Percentiles rank a stretch among this genome's conserved stretches.
Conservation (phyloP, 2,329 filamentous ascomycete genomes). For the Colletotrichum graminicola region DNA sequence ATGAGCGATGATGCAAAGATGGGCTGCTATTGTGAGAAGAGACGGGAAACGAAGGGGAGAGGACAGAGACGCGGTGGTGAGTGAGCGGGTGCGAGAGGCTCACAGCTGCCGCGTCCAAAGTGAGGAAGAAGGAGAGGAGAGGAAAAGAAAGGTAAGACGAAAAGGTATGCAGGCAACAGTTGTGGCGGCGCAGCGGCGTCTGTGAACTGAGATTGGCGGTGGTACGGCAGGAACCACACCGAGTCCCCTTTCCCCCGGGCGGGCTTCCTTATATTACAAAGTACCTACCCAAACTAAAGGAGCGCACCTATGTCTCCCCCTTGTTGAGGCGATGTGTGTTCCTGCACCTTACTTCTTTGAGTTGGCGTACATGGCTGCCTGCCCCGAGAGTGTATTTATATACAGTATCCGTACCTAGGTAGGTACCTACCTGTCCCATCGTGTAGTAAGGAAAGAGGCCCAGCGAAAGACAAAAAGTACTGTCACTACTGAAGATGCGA, state of each 20-base stretch:
- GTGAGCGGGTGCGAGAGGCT: background rate
- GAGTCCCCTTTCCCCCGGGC: slow-evolving; percentile 13
- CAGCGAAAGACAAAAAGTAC: slow-evolving; percentile 3
- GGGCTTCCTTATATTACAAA: slow-evolving; percentile 18
- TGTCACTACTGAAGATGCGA: background rate
- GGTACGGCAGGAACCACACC: slow-evolving; percentile 11
- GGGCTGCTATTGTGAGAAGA: background rate
- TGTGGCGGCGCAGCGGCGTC: slow-evolving; percentile 20
- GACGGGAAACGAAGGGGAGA: background rate
- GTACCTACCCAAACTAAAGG: no score
- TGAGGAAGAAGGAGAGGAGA: background rate
- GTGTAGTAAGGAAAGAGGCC: slow-evolving; percentile 5
- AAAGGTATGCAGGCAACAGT: slow-evolving; percentile 12
- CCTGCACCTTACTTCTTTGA: slow-evolving; percentile 28
- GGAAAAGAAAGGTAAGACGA: slow-evolving; percentile 16
- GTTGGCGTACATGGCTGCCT: background rate
- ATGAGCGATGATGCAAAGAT: slow-evolving; percentile 21
- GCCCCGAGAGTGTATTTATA: background rate
- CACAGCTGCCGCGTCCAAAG: slow-evolving; percentile 17
- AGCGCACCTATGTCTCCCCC: no score
- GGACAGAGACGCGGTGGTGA: slow-evolving; percentile 5
- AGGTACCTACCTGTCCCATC: no score
- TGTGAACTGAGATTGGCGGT: slow-evolving; percentile 19
- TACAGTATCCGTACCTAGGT: no score
- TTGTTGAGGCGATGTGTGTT: background rate